A percentile compares a stretch with the other conserved stretches of the same genome.
Evolutionary conservation across 164 flowering plant species (phyloP).

Genomic region (Magnolia sinica): DNA sequence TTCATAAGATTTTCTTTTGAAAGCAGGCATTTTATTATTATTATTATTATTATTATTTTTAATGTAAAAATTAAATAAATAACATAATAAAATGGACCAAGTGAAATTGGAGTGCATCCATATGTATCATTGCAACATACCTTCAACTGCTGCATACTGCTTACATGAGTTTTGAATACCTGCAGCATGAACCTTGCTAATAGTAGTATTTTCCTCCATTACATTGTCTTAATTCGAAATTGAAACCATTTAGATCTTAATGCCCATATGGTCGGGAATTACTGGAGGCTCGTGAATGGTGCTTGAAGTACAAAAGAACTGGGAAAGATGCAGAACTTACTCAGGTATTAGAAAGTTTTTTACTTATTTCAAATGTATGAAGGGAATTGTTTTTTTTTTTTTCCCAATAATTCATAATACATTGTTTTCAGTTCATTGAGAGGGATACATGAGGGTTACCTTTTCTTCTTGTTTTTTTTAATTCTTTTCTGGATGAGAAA

Average conservation of each 20-base stretch:
- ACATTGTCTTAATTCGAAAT: neutral
- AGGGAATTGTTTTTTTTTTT: neutral
- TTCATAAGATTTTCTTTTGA: slow-evolving; percentile 11
- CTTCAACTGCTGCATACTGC: too few relatives aligned
- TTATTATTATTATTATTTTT: too few relatives aligned
- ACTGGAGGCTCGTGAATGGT: slow-evolving; percentile 86
- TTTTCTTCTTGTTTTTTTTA: too few relatives aligned
- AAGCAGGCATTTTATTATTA: slow-evolving; percentile 45
- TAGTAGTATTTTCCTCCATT: neutral
- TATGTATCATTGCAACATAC: too few relatives aligned
- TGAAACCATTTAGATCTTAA: neutral
- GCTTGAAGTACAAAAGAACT: slow-evolving; percentile 79
- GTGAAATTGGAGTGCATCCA: too few relatives aligned
- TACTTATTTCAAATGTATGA: neutral
- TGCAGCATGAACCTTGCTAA: neutral
- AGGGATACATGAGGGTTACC: too few relatives aligned
- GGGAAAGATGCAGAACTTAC: slow-evolving; percentile 96
- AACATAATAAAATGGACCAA: too few relatives aligned
- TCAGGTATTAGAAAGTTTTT: slow-evolving; percentile 50
- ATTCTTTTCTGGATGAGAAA: too few relatives aligned
- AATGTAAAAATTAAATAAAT: too few relatives aligned
- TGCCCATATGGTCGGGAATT: slow-evolving; percentile 64
- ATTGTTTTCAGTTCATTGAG: neutral
- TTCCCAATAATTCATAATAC: neutral
- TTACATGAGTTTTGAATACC: neutral